These are phyloP conservation scores for Grosmannia serpens DNA, from an alignment of 2,329 filamentous ascomycete species.

Conservation along the genomic window DNA sequence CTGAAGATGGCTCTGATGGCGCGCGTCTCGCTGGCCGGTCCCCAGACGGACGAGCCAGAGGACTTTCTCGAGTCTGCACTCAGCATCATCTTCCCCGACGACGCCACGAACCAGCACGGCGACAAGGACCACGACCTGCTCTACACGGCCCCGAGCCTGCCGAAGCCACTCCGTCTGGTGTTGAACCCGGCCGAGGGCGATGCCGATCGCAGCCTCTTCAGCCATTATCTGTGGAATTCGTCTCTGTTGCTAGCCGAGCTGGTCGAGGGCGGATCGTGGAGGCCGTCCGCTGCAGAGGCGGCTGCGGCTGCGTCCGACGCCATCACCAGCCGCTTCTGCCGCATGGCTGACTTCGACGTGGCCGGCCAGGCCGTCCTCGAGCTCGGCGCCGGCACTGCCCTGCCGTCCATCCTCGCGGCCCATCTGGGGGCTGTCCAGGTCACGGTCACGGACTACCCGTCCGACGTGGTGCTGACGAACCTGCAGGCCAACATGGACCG, in stretches of 20 bases:
- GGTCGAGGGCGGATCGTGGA: constrained; percentile 37
- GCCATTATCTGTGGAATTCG: constrained; percentile 66
- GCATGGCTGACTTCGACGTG: constrained; percentile 30
- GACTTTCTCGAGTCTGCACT: constrained; percentile 49
- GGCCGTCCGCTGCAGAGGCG: constrained; percentile 1
- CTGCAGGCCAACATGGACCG: constrained; percentile 44
- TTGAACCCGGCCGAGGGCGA: constrained; percentile 38
- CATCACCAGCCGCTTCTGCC: neutral
- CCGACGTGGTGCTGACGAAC: constrained; percentile 45
- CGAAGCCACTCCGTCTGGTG: constrained; percentile 29
- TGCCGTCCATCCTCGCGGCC: constrained; percentile 38
- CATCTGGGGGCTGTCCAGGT: constrained; percentile 38
- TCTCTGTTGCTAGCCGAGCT: constrained; percentile 43
- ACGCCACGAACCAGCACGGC: constrained; percentile 55
- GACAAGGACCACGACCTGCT: constrained; percentile 45
- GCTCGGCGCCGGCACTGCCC: constrained; percentile 53
- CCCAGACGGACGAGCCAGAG: constrained; percentile 33
- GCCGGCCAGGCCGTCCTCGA: constrained; percentile 44
- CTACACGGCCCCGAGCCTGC: constrained; percentile 44
- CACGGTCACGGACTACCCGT: constrained; percentile 57
- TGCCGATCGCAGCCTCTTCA: constrained; percentile 48
- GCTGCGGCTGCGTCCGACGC: neutral
- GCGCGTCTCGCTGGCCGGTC: constrained; percentile 29
- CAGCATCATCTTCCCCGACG: constrained; percentile 56
- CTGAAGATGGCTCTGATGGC: constrained; percentile 34